Percentiles rank a stretch among this genome's conserved stretches.
phyloP scores from a whole-genome alignment of 169 alveolate genomes.

The Plasmodium gallinaceum region DNA sequence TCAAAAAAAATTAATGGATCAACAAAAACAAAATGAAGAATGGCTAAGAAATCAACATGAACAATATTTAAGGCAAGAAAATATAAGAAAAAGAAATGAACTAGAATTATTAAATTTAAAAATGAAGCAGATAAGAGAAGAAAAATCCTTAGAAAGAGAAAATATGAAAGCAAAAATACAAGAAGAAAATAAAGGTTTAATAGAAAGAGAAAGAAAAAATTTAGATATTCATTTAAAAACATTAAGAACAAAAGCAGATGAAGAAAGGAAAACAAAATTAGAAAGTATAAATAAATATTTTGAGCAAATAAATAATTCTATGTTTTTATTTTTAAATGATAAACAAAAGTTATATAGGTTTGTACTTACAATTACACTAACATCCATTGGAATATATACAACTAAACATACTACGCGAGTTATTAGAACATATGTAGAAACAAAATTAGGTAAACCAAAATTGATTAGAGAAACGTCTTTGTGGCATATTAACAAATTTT shows the following conservation, averaged over 20 bases:
- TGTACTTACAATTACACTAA: constrained; percentile 48
- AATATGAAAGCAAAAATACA: constrained; percentile 89
- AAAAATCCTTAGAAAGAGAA: constrained; percentile 90
- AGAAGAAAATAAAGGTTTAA: constrained; percentile 88
- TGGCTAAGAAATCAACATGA: constrained; percentile 94
- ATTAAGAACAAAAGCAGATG: constrained; percentile 90
- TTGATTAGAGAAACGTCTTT: constrained; percentile 93
- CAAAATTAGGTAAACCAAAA: constrained; percentile 91
- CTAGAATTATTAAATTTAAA: constrained; percentile 86
- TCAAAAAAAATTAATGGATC: constrained; percentile 93
- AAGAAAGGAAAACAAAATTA: constrained; percentile 92
- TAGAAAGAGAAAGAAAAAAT: constrained; percentile 87
- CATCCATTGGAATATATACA: constrained; percentile 66
- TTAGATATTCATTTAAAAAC: constrained; percentile 86
- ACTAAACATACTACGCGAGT: constrained; percentile 64
- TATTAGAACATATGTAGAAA: constrained; percentile 78
- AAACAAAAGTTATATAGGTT: constrained; percentile 83
- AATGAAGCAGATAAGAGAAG: constrained; percentile 86
- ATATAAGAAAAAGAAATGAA: constrained; percentile 90
- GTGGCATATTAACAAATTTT: constrained; percentile 82
- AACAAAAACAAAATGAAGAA: constrained; percentile 94
- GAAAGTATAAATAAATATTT: constrained; percentile 90
- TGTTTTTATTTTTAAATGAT: constrained; percentile 84
- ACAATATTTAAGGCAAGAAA: constrained; percentile 93
- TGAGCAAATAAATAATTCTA: constrained; percentile 87